Evolutionary conservation across 2,329 filamentous ascomycete species (phyloP), one percentile per base, ranked within the genome.

Genomic region (Aspergillus transmontanensis): DNA sequence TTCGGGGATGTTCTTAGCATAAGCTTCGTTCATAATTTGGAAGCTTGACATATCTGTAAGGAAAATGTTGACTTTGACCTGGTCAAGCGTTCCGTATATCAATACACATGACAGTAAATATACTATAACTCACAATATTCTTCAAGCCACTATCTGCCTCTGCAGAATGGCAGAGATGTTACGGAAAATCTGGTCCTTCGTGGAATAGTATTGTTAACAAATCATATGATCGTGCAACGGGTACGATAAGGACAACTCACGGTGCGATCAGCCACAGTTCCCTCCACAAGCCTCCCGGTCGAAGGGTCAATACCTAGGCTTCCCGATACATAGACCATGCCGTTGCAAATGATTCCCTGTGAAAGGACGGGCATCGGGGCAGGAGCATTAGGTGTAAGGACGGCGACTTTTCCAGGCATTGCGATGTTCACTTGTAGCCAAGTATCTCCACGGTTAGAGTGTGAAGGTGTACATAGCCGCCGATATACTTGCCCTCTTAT

Each of bases 331-430:
- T 69, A 73, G 46, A 73, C 60, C 32, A 69, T 69, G 16, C 68
- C 72, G 61, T 70, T 70, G 66, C 60, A 65, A 51, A 71, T 64
- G 57, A 73, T 68, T 3, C 66, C 72, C 43, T 74, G 72, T 9
- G 69, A 71, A 55, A 73, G 64, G 39, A 72, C 60, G 10, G 67
- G 63, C 39, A 32, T 55, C 1, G 70, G 71, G 21, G 68, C 67
- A 26, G 71, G 64, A 9, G 70, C 72, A 30, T 69, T 61, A 2
- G 45, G 45, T 56, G 46, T 30, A 5, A 39, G 36, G 14, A 39
- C 14, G 36, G 36, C 4, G 36, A 39, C 4, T 39, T 39, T 39
- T 19, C 14, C 36, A 39, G 36, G 14, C 36, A 39, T 39, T 6
- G 14, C 10, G 5, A 39, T 39, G 32, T 11, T 2, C 10, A 34